Conservation (phyloP, 345 rosid species). For the Durio zibethinus region DNA sequence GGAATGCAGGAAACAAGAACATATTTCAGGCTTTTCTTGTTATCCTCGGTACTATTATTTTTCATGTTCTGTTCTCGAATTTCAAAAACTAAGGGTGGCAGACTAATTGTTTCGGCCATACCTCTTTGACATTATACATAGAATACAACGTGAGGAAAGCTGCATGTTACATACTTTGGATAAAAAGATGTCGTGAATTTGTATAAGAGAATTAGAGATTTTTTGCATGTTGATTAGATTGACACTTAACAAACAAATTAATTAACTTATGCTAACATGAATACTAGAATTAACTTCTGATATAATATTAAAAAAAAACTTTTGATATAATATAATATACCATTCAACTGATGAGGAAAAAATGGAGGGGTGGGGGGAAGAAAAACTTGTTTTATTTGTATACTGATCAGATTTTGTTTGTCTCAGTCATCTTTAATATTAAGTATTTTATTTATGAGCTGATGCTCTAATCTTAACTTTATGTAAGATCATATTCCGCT, state of each 20-base stretch:
- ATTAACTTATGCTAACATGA: no score
- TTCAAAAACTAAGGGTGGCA: constrained; percentile 49
- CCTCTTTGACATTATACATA: constrained; percentile 17
- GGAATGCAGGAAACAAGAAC: constrained; percentile 98
- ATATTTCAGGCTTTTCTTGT: constrained; percentile 88
- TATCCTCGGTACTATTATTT: constrained; percentile 74
- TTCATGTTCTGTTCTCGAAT: constrained; percentile 97
- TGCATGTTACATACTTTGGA: constrained; percentile 16
- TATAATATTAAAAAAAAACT: no score
- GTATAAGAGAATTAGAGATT: not conserved
- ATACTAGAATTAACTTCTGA: no score
- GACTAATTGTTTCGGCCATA: constrained; percentile 49
- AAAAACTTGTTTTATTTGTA: no score
- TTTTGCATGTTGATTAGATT: not conserved
- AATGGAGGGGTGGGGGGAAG: no score
- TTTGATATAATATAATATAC: no score
- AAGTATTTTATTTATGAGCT: no score
- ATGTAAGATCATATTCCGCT: not conserved
- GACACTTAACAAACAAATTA: no score
- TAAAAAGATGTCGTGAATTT: constrained; percentile 5
- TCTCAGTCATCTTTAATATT: no score
- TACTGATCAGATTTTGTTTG: no score
- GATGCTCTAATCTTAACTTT: no score
- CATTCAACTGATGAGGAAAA: no score
- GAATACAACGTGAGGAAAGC: not conserved